These are phyloP conservation scores for Penicillium canescens DNA, from an alignment of 495 filamentous ascomycete genomes.

Conservation along the genomic window DNA sequence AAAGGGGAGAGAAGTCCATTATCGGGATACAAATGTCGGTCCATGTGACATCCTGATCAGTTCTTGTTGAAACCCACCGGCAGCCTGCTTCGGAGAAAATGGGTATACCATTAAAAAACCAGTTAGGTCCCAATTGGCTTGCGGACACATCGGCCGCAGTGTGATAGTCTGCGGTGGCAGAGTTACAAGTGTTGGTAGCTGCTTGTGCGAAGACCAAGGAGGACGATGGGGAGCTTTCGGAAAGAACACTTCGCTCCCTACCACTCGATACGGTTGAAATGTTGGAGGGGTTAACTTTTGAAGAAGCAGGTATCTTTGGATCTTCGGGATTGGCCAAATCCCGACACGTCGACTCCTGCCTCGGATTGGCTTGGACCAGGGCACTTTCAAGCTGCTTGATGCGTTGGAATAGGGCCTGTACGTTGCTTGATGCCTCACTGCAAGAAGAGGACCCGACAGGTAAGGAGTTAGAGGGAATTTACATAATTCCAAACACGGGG, in stretches of 20 bases:
- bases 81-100: constrained; percentile 13
- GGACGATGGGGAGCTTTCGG: background rate
- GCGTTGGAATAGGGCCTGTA: constrained; percentile 7
- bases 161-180: background rate
- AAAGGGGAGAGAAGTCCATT: background rate
- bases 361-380: background rate
- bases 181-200: background rate
- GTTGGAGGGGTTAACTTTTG: background rate
- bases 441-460: too few species aligned
- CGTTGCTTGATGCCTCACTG: background rate
- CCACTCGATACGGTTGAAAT: background rate
- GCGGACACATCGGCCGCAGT: background rate
- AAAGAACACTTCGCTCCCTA: background rate
- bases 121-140: constrained; percentile 17
- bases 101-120: constrained; percentile 22
- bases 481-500: too few species aligned
- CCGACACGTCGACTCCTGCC: background rate
- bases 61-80: constrained; percentile 17
- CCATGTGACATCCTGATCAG: constrained; percentile 7
- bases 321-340: background rate
- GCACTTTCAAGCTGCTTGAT: constrained; percentile 12
- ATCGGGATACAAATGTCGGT: constrained; percentile 9
- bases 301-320: background rate
- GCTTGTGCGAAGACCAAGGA: background rate
- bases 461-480: too few species aligned